These are phyloP conservation scores for Aureobasidium namibiae DNA, from an alignment of 2,329 filamentous ascomycete genomes.

Conservation along the genomic window DNA sequence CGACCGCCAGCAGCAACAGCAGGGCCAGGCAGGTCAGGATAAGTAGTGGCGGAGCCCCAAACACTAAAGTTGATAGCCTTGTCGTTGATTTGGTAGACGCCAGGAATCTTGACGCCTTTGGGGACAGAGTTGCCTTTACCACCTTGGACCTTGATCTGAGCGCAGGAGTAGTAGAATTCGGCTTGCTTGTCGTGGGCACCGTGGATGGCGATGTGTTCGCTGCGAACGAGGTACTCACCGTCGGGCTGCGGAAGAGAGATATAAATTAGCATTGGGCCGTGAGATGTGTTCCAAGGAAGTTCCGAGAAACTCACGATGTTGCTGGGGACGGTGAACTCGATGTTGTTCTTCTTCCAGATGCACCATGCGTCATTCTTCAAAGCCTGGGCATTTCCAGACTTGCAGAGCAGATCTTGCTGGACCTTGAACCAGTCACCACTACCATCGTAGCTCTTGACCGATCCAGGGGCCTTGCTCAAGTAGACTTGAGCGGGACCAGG, in stretches of 20 bases:
- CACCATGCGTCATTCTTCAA: slow-evolving; percentile 5
- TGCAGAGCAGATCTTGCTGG: slow-evolving; percentile 12
- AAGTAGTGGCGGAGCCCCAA: slow-evolving; percentile 12
- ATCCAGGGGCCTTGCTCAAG: slow-evolving; percentile 19
- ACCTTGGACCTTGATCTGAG: slow-evolving; percentile 16
- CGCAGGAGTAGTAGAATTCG: slow-evolving; percentile 32
- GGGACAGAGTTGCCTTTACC: slow-evolving; percentile 3
- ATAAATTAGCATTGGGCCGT: not conserved
- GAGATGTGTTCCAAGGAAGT: too few species aligned
- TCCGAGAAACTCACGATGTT: slow-evolving; percentile 29
- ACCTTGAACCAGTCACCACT: slow-evolving; percentile 19
- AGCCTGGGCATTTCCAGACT: slow-evolving; percentile 7
- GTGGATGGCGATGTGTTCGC: slow-evolving; percentile 47
- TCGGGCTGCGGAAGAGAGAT: slow-evolving; percentile 26
- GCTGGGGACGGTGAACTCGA: slow-evolving; percentile 34
- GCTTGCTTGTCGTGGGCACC: slow-evolving; percentile 29
- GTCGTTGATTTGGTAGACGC: slow-evolving; percentile 11
- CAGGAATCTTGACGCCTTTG: slow-evolving; percentile 14
- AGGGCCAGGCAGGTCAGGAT: slow-evolving; percentile 11
- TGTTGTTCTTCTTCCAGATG: slow-evolving; percentile 14
- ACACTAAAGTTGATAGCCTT: slow-evolving; percentile 14
- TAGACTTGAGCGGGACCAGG: slow-evolving; percentile 20
- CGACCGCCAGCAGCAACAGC: slow-evolving; percentile 10
- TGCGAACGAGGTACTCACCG: slow-evolving; percentile 48
- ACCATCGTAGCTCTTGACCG: slow-evolving; percentile 13